These are phyloP conservation scores for Chrysanthemum makinoi DNA, from an alignment of 129 eudicot genomes.

Conservation along the genomic window DNA sequence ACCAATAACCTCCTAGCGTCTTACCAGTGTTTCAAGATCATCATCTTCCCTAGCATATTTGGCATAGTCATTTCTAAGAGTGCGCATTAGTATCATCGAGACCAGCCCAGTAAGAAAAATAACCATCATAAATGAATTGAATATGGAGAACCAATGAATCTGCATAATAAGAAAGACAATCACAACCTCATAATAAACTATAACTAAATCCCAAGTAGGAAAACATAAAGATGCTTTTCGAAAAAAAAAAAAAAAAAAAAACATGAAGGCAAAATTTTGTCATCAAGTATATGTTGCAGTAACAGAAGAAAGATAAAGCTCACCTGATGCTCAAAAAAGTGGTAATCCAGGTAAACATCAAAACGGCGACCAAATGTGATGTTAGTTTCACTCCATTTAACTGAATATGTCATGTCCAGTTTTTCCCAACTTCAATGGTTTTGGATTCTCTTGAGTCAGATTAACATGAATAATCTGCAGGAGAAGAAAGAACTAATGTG, in stretches of 20 bases:
- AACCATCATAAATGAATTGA: slow-evolving; percentile 93
- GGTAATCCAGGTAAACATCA: slow-evolving; percentile 94
- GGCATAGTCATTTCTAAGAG: slow-evolving; percentile 86
- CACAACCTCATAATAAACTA: neutral
- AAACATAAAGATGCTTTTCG: neutral
- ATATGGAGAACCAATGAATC: slow-evolving; percentile 92
- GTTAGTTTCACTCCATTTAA: slow-evolving; percentile 72
- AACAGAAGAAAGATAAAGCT: neutral
- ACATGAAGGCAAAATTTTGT: neutral
- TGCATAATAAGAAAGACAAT: slow-evolving; percentile 27
- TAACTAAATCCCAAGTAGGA: neutral
- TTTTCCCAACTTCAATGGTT: slow-evolving; percentile 67
- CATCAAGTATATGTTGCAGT: neutral
- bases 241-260: neutral
- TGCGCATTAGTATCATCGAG: slow-evolving; percentile 84
- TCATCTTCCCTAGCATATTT: slow-evolving; percentile 91
- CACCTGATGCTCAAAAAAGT: slow-evolving; percentile 99
- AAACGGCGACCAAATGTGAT: slow-evolving; percentile 75
- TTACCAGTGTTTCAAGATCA: slow-evolving; percentile 81
- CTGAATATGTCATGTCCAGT: slow-evolving; percentile 85
- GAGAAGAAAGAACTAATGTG: slow-evolving; percentile 12
- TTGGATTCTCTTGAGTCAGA: slow-evolving; percentile 83
- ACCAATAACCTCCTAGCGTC: neutral
- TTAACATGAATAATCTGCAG: slow-evolving; percentile 88
- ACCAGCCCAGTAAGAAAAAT: slow-evolving; percentile 82